phyloP scores from a whole-genome alignment of 148 eudicot species.

The Chenopodium formosanum region DNA sequence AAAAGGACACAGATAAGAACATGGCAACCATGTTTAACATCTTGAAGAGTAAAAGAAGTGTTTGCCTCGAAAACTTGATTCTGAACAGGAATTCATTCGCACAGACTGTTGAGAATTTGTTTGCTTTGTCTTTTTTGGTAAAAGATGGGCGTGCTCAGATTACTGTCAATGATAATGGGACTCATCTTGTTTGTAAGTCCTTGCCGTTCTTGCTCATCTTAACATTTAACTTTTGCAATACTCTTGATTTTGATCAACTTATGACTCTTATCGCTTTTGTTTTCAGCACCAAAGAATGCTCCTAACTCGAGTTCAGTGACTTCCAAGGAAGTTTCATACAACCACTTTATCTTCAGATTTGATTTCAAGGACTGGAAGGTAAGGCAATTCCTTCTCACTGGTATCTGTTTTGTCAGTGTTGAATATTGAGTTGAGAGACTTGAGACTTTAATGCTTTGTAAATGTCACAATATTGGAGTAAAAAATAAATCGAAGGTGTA shows the following conservation, averaged over 20 bases:
- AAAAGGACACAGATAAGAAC: slow-evolving; percentile 48
- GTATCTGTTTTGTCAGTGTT: not conserved
- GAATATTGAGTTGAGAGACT: too few relatives aligned
- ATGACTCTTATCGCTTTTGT: slow-evolving; percentile 10
- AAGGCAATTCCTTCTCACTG: not conserved
- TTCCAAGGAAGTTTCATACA: slow-evolving; percentile 36
- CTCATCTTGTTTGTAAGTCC: slow-evolving; percentile 49
- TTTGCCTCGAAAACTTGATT: slow-evolving; percentile 43
- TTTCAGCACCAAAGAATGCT: slow-evolving; percentile 55
- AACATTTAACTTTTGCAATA: not conserved
- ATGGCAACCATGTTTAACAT: slow-evolving; percentile 49
- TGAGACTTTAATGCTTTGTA: not conserved
- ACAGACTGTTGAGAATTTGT: slow-evolving; percentile 59
- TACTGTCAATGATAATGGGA: slow-evolving; percentile 34
- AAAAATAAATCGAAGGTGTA: not conserved
- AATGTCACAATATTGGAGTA: not conserved
- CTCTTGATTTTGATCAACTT: not conserved
- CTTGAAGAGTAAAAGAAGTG: slow-evolving; percentile 33
- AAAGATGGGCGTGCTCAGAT: slow-evolving; percentile 55
- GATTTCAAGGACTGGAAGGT: slow-evolving; percentile 71
- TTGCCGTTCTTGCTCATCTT: not conserved
- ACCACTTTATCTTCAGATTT: slow-evolving; percentile 52
- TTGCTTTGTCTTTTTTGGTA: slow-evolving; percentile 62
- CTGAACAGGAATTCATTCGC: slow-evolving; percentile 54
- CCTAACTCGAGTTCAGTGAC: slow-evolving; percentile 28